Base-by-base conservation (phyloP, 2,329 filamentous ascomycete species). In the Phoma sp. region DNA sequence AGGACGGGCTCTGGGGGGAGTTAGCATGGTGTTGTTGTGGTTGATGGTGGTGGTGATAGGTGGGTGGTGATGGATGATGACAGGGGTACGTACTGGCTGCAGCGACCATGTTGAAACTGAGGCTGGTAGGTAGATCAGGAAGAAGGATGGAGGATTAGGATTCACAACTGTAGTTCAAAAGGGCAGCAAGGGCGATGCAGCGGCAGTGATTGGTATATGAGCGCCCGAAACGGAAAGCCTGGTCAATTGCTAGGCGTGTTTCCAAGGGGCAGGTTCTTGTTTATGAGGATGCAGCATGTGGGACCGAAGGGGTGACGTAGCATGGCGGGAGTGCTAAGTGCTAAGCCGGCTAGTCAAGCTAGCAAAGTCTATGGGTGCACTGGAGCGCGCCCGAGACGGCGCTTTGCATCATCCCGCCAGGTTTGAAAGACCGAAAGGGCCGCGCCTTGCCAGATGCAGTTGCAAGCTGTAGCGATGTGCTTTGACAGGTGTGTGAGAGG, bases 1-100 rank as follows among this genome's bases (percentile, higher is more conserved):
- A 88, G 75, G 43, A 81, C 52, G 51, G 82, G 80, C 68, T 85
- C 85, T 88, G 68, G 1, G 22, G 41, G 41, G 25, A 27, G 43
- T 19, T 37, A 43, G 43, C 40, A 41, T 31, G 41, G 41, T 17
- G n/a, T n/a, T 36, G 12, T 38, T 24, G 32, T 22, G 12, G 21
- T 19, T 22, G 15, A 17, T 25, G 39, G 35, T 48, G 35, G 19
- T 50, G 24, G 10, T 35, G 8, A 9, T 35, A 13, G 29, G 32
- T 17, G 21, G 21, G 9, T 43, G 32, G 36, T 41, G 36, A 31
- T 33, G 37, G 22, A 24, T 24, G 22, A 24, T 24, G 22, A 49
- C 47, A 44, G 41, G 37, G 29, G 24, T 19, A 67, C 68, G 39
- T 36, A 69, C 67, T 62, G 47, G 62, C 60, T 52, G 58, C 45